Evolutionary conservation across 148 eudicot genomes (phyloP), one percentile per base, ranked within the genome.

Genomic region (Diospyros lotus): DNA sequence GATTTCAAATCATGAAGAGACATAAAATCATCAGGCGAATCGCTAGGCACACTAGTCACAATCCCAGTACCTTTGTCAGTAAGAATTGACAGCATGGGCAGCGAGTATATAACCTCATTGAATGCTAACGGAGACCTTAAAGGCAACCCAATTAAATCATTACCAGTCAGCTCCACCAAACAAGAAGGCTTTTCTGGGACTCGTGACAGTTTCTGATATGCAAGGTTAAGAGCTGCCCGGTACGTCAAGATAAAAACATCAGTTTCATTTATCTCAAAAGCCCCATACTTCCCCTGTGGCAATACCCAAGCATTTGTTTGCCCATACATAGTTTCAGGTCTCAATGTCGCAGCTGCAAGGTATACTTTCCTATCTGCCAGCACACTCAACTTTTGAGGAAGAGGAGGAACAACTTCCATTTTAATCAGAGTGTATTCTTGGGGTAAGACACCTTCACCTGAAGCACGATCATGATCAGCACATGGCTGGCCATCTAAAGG

Each of bases 221-320:
- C 93, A 76, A 94, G 88, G 82, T 91, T 91, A 73, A 86, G 87
- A 18, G 98, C 98, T 11, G 97, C 91, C 80, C 89, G 86, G 45
- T 85, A 81, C 13, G 94, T 91, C 44, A 88, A 65, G 42, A 94
- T 87, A 67, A 84, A 88, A 28, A 94, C 90, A 65, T 94, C 98
- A 0, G 83, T 80, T 39, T 94, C 90, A 78, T 91, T 94, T 15
- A 94, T 91, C 73, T 94, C 98, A 82, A 87, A 91, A 2, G 94
- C 98, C 60, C 97, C 97, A 72, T 94, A 94, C 58, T 87, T 85
- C 2, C 98, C 98, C 39, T 91, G 93, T 2, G 98, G 97, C 75
- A 94, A 83, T 48, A 94, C 93, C 98, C 98, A 94, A 6, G 94
- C 89, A 81, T 90, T 94, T 52, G 98, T 94, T 83, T 94, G 98